Evolutionary conservation across 345 rosid species (phyloP), one percentile per base, ranked within the genome.

Genomic region (Euphorbia tirucalli): DNA sequence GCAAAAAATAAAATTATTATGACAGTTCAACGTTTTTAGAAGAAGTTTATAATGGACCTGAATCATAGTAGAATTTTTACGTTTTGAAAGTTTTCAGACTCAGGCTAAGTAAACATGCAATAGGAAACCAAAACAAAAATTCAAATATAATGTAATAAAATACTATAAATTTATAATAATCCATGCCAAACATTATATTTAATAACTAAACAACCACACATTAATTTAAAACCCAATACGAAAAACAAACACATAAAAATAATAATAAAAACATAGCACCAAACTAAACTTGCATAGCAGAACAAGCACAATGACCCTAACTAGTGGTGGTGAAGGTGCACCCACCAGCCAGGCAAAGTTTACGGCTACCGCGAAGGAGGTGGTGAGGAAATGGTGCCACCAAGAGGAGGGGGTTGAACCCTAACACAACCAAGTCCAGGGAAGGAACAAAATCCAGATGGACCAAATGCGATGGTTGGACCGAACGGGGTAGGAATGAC

Each of bases 391-490:
- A 52, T 18, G 31, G 16, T 32, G 16, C 73, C 78, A 28, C 80
- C 78, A 7, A 75, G 78, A 25, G 44, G 25, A 25, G 79, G 75
- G n/a, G 81, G 75, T 13, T 61, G 74, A 60, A 74, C 46, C 1
- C 37, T 48, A 48, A 81, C 78, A 43, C 81, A 81, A 55, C 84
- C 81, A 19, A 55, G 9, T n/a, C 77, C 82, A 19, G 81, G 84
- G 69, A 41, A 75, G 3, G 79, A 65, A 59, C 84, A 81, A 37
- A 63, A 74, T 11, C 48, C 81, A 18, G 77, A 25, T n/a, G 77
- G 81, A 1, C 82, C 84, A 22, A 75, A 58, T 3, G 13, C 70
- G 41, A 78, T 6, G 56, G 69, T 71, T 11, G 77, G 65, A 52
- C 84, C 81, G 65, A 44, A 49, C 0, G 77, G 82, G 15, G 69